A percentile compares a stretch with the other conserved stretches of the same genome.
Conservation (phyloP, 169 alveolate genomes). For the Amoebophrya sp. region DNA sequence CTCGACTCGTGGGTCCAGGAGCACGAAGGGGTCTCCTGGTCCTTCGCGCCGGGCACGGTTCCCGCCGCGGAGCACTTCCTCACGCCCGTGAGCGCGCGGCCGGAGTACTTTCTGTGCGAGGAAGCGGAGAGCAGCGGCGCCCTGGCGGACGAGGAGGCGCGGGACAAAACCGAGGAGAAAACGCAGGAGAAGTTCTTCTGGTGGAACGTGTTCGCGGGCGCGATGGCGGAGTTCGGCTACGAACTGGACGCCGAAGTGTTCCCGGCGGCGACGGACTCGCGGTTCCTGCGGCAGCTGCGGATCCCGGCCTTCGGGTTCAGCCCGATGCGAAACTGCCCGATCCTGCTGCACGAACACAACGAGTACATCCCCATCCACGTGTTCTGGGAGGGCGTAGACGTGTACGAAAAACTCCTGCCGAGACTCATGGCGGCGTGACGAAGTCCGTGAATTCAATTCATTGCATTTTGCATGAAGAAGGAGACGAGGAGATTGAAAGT, state of each 20-base stretch:
- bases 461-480: too few species aligned
- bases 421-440: too few species aligned
- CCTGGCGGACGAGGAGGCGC: too few species aligned
- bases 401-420: too few species aligned
- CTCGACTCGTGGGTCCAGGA: background rate
- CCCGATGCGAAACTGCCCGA: conserved; percentile 30
- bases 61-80: conserved; percentile 15
- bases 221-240: background rate
- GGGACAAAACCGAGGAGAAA: background rate
- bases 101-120: background rate
- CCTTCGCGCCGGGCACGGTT: conserved; percentile 22
- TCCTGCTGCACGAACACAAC: conserved; percentile 31
- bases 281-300: conserved; percentile 21
- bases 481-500: too few species aligned
- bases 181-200: background rate
- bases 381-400: conserved; percentile 21
- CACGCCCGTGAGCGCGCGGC: conserved; percentile 1
- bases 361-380: conserved; percentile 19
- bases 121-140: too few species aligned
- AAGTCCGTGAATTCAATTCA: background rate
- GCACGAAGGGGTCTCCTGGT: conserved; percentile 16
- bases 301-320: conserved; percentile 33
- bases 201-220: background rate
- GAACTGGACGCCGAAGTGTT: conserved; percentile 14
- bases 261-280: conserved; percentile 30